phyloP scores from a whole-genome alignment of 2,329 filamentous ascomycete species.

The Ophiostoma pallidulum region DNA sequence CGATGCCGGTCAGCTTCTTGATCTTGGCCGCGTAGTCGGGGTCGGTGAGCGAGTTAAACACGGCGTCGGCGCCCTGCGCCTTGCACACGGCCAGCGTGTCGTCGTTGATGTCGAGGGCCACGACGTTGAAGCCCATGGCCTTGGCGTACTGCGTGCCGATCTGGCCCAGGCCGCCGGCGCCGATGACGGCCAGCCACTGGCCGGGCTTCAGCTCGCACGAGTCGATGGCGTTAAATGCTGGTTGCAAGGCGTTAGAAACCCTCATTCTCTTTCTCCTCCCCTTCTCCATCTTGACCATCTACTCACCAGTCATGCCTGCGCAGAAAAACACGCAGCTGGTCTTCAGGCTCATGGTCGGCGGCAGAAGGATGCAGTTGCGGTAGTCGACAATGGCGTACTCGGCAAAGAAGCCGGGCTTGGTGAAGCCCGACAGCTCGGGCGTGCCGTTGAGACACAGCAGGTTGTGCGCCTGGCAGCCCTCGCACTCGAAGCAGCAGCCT shows the following conservation, averaged over 20 bases:
- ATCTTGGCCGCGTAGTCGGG: conserved; percentile 29
- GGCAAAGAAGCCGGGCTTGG: conserved; percentile 34
- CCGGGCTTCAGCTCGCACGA: conserved; percentile 25
- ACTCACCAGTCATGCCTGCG: conserved; percentile 39
- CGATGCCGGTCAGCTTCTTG: conserved; percentile 32
- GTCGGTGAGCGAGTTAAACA: conserved; percentile 33
- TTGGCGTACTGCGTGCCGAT: conserved; percentile 36
- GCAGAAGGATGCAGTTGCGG: conserved; percentile 33
- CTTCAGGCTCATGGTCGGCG: conserved; percentile 26
- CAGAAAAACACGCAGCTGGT: conserved; percentile 36
- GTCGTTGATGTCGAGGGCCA: conserved; percentile 35
- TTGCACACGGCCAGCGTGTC: conserved; percentile 29
- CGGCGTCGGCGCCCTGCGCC: conserved; percentile 30
- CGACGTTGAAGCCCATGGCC: conserved; percentile 33
- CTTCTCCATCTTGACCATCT: no score
- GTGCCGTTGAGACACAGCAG: conserved; percentile 29
- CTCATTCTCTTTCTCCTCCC: no score
- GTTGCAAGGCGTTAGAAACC: no score
- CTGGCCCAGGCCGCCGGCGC: conserved; percentile 35
- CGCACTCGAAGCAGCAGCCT: conserved; percentile 36
- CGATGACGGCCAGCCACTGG: conserved; percentile 33
- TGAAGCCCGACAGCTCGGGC: conserved; percentile 33
- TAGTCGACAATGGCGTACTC: conserved; percentile 38
- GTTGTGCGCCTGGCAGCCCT: conserved; percentile 36
- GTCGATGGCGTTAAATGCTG: conserved; percentile 29